These are phyloP conservation scores for Sporothrix variecibatus DNA, from an alignment of 2,329 filamentous ascomycete genomes.

Conservation along the genomic window DNA sequence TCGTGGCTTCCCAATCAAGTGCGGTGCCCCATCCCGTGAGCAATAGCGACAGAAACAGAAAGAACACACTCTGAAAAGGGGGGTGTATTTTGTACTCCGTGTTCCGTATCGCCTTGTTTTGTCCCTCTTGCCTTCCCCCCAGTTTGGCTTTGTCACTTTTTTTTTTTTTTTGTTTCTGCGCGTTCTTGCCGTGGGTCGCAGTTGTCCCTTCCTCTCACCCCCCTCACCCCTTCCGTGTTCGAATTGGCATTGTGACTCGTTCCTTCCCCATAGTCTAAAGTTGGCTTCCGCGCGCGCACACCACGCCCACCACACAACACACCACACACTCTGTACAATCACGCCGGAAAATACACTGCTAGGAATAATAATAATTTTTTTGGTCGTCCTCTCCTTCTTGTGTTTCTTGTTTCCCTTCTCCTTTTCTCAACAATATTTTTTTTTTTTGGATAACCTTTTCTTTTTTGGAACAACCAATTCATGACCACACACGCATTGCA, in stretches of 20 bases:
- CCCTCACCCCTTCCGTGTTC: conserved; percentile 14
- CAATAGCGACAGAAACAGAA: conserved; percentile 12
- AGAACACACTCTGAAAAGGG: neutral
- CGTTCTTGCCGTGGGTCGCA: neutral
- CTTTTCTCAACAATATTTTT: conserved; percentile 8
- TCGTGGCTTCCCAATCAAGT: conserved; percentile 22
- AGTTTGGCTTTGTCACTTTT: conserved; percentile 19
- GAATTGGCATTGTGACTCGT: conserved; percentile 19
- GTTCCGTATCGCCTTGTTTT: conserved; percentile 6
- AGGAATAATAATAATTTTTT: conserved; percentile 24
- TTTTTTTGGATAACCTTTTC: neutral
- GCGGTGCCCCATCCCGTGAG: conserved; percentile 21
- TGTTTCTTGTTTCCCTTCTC: neutral
- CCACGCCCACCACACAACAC: conserved; percentile 25
- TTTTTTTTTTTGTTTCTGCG: conserved; percentile 3
- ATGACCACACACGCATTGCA: neutral
- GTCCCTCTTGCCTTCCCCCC: conserved; percentile 9
- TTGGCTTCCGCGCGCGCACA: conserved; percentile 22
- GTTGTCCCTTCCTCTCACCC: conserved; percentile 9
- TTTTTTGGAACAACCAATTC: conserved; percentile 1
- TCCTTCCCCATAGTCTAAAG: conserved; percentile 22
- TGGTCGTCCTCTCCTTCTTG: conserved; percentile 16
- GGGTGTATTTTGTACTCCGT: neutral
- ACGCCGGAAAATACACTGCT: conserved; percentile 27
- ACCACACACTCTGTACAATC: conserved; percentile 22